Conservation (phyloP, 345 rosid species). For the Murraya paniculata region DNA sequence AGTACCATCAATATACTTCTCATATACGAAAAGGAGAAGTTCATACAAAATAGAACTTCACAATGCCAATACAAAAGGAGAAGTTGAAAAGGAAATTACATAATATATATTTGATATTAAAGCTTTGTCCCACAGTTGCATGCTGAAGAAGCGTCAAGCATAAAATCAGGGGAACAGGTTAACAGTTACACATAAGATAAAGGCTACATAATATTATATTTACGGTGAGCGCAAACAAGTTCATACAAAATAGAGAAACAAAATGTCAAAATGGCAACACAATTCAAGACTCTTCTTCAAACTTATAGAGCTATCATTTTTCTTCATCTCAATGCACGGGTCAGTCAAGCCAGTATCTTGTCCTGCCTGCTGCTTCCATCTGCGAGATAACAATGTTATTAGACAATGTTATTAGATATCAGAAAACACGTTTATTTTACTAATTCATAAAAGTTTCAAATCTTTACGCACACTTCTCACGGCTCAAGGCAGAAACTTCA, state of each 20-base stretch:
- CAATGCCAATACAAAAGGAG: no score
- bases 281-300: conserved; percentile 19
- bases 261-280: conserved; percentile 26
- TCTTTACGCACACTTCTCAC: conserved; percentile 33
- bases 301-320: neutral
- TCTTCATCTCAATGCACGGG: neutral
- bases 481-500: conserved; percentile 48
- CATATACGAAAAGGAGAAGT: no score
- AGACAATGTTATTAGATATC: neutral
- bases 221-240: conserved; percentile 20
- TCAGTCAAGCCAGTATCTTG: conserved; percentile 22
- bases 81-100: neutral
- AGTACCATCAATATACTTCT: no score
- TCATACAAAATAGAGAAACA: conserved; percentile 18
- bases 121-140: conserved; percentile 14
- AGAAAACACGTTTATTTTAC: no score
- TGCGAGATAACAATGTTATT: conserved; percentile 12
- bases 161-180: neutral
- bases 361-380: conserved; percentile 45
- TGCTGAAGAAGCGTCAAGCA: neutral
- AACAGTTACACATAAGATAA: conserved; percentile 16
- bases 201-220: conserved; percentile 15
- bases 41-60: no score
- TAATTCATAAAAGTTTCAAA: neutral
- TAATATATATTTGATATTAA: neutral